A percentile compares a stretch with the other conserved stretches of the same genome.
phyloP scores from a whole-genome alignment of 805 yeast species.

The Ascoidea asiatica region DNA sequence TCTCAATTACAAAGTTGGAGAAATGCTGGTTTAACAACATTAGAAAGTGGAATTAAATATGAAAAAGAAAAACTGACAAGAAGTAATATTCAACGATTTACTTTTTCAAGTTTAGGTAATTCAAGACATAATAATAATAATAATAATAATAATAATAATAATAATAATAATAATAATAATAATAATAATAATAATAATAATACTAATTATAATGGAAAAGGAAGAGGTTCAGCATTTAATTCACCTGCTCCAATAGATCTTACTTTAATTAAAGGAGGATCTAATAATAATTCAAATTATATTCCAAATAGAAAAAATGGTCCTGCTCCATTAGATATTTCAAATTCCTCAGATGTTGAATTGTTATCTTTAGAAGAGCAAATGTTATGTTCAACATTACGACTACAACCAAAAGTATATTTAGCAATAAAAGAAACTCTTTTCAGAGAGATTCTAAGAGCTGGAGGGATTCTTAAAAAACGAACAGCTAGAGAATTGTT shows the following conservation, averaged over 20 bases:
- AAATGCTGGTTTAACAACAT: slow-evolving; percentile 69
- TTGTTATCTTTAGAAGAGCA: slow-evolving; percentile 81
- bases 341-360: slow-evolving; percentile 71
- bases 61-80: slow-evolving; percentile 79
- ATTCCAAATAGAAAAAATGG: slow-evolving; percentile 23
- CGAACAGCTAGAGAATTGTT: slow-evolving; percentile 74
- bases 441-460: slow-evolving; percentile 74
- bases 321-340: slow-evolving; percentile 48
- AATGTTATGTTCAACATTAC: slow-evolving; percentile 65
- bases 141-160: neutral
- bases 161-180: neutral
- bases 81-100: slow-evolving; percentile 44
- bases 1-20: slow-evolving; percentile 92
- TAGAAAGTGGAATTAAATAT: slow-evolving; percentile 72
- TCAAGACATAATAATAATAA: slow-evolving; percentile 17
- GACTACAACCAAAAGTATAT: slow-evolving; percentile 87
- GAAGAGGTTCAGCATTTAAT: neutral
- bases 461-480: slow-evolving; percentile 74
- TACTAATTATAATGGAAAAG: neutral
- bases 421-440: slow-evolving; percentile 82
- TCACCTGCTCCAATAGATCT: too few relatives aligned
- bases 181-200: neutral
- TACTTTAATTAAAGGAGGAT: neutral
- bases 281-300: neutral
- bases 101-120: too few relatives aligned